Percentiles rank a stretch among this genome's conserved stretches.
Conservation (phyloP, 768 basidiomycete genomes). For the Butyriboletus loyo region DNA sequence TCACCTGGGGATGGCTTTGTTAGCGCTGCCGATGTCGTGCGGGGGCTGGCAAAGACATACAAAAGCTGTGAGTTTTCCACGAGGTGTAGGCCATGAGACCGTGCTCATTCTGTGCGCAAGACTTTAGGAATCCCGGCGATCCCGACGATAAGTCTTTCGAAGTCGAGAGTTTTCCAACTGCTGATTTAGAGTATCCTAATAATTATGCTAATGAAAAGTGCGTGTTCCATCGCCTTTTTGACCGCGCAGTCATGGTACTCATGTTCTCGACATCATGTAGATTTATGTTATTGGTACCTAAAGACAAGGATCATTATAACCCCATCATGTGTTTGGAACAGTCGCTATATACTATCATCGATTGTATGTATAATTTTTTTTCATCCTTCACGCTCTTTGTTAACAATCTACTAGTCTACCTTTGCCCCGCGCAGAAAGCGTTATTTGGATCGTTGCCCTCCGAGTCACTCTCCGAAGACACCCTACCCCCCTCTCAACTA, state of each 20-base stretch:
- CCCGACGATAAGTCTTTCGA: constrained; percentile 62
- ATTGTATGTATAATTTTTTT: constrained; percentile 46
- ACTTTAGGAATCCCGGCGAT: constrained; percentile 67
- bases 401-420: constrained; percentile 48
- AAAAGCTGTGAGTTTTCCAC: constrained; percentile 54
- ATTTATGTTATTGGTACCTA: constrained; percentile 75
- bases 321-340: constrained; percentile 78
- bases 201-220: constrained; percentile 65
- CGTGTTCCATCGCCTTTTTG: constrained; percentile 6
- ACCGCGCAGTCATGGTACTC: background rate
- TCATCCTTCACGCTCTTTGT: background rate
- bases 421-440: constrained; percentile 60
- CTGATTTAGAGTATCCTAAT: constrained; percentile 79
- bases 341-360: constrained; percentile 67
- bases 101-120: constrained; percentile 36
- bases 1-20: constrained; percentile 49
- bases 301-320: constrained; percentile 84
- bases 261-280: constrained; percentile 32
- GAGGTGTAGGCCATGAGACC: background rate
- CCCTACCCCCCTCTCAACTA: constrained; percentile 34
- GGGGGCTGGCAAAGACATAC: constrained; percentile 60
- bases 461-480: constrained; percentile 27
- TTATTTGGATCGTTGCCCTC: constrained; percentile 67
- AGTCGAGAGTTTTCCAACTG: constrained; percentile 59
- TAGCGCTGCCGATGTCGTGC: constrained; percentile 66